A percentile compares a stretch with the other conserved stretches of the same genome.
These are phyloP conservation scores for Limnomonas spitsbergensis DNA, from an alignment of 139 green algal genomes.

Conservation along the genomic window DNA sequence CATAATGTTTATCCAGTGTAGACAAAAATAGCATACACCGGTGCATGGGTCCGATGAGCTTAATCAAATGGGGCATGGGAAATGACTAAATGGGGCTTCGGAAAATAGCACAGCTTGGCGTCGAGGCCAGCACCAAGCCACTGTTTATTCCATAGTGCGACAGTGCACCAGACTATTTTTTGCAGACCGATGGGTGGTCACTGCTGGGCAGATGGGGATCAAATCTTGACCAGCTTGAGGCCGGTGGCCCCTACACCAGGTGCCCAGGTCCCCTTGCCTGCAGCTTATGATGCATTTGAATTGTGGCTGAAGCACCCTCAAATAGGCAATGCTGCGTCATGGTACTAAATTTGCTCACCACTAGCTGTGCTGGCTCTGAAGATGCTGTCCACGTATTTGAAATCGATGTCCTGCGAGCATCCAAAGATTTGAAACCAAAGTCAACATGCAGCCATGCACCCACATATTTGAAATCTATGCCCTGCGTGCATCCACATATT, in stretches of 20 bases:
- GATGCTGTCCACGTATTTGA: constrained; percentile 40
- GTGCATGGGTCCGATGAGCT: too few species aligned
- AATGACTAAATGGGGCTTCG: too few species aligned
- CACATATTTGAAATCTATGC: neutral
- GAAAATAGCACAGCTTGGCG: too few species aligned
- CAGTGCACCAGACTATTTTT: too few species aligned
- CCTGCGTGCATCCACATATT: neutral
- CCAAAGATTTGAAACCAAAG: neutral
- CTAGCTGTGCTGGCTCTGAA: constrained; percentile 48
- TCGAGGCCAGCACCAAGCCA: too few species aligned
- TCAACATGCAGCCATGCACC: neutral
- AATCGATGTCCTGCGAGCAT: constrained; percentile 46
- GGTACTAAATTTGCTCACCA: constrained; percentile 1
- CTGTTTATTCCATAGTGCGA: too few species aligned
- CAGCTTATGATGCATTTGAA: constrained; percentile 19
- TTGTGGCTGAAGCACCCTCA: neutral
- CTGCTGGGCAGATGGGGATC: too few species aligned
- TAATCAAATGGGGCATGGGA: too few species aligned
- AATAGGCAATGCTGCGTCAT: neutral
- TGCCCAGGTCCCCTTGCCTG: constrained; percentile 11
- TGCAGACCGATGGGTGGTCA: too few species aligned
- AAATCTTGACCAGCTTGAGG: too few species aligned
- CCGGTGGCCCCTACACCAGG: neutral
- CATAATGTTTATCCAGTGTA: too few species aligned
- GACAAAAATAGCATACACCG: too few species aligned